Percentiles rank a stretch among this genome's conserved stretches.
These are phyloP conservation scores for Boletus rubescentipes DNA, from an alignment of 768 basidiomycete species.

Conservation along the genomic window DNA sequence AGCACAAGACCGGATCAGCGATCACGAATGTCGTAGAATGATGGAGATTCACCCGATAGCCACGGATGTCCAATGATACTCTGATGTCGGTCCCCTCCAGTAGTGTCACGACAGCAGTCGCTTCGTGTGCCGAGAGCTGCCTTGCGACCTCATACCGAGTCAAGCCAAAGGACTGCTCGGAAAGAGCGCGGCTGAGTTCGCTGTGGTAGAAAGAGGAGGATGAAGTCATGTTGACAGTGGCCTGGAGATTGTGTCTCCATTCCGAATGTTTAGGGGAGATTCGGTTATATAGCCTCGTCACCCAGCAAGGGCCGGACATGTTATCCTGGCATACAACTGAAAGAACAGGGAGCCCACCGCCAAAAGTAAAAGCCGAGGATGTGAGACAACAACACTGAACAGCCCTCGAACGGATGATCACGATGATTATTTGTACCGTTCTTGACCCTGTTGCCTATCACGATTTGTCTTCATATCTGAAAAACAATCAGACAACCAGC, in stretches of 20 bases:
- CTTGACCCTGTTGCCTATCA: slow-evolving; percentile 32
- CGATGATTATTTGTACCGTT: slow-evolving; percentile 15
- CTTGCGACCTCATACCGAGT: slow-evolving; percentile 41
- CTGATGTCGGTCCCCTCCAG: slow-evolving; percentile 52
- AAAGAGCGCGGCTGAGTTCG: slow-evolving; percentile 55
- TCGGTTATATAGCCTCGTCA: slow-evolving; percentile 30
- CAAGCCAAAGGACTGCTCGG: slow-evolving; percentile 60
- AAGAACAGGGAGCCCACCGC: slow-evolving; percentile 12
- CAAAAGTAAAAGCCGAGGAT: slow-evolving; percentile 11
- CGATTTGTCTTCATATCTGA: slow-evolving; percentile 10
- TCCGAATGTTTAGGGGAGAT: slow-evolving; percentile 6
- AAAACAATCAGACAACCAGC: slow-evolving; percentile 6
- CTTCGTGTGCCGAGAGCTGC: slow-evolving; percentile 42
- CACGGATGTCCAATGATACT: slow-evolving; percentile 50
- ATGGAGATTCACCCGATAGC: slow-evolving; percentile 50
- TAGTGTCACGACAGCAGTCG: slow-evolving; percentile 52
- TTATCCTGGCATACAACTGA: slow-evolving; percentile 9
- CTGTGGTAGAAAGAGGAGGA: slow-evolving; percentile 33
- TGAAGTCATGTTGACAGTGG: slow-evolving; percentile 15
- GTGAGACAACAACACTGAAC: slow-evolving; percentile 8
- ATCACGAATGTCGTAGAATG: background rate
- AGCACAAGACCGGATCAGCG: slow-evolving; percentile 13
- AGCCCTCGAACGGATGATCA: slow-evolving; percentile 22
- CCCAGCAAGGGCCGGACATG: slow-evolving; percentile 29
- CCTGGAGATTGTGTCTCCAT: slow-evolving; percentile 19